phyloP scores from a whole-genome alignment of 257 asterid genomes.

The Solanum bulbocastanum region DNA sequence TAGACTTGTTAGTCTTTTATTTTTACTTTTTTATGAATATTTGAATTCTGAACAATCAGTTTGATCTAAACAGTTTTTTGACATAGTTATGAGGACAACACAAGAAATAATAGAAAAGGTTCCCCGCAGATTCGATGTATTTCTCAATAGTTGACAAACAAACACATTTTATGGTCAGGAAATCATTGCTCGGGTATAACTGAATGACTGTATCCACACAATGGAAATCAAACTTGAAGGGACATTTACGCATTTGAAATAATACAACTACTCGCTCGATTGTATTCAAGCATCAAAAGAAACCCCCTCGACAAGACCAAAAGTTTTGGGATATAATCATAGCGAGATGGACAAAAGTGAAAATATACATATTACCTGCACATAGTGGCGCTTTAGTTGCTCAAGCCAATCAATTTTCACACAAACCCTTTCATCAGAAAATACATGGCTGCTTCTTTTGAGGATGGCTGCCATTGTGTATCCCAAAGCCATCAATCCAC shows the following conservation, averaged over 20 bases:
- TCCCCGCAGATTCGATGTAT: neutral
- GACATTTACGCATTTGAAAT: neutral
- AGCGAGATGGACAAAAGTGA: neutral
- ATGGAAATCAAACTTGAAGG: neutral
- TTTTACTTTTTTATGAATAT: neutral
- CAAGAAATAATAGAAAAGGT: neutral
- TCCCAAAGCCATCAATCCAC: slow-evolving; percentile 98
- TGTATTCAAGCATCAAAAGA: neutral
- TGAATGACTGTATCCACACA: neutral
- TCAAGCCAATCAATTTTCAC: slow-evolving; percentile 92
- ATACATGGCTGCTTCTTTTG: slow-evolving; percentile 85
- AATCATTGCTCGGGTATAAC: neutral
- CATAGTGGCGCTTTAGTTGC: slow-evolving; percentile 81
- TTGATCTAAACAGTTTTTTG: neutral
- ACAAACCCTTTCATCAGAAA: slow-evolving; percentile 73
- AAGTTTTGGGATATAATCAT: neutral
- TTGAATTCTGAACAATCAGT: neutral
- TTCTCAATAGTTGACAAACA: neutral
- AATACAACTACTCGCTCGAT: neutral
- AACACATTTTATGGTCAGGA: neutral
- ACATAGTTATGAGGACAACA: neutral
- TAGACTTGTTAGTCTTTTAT: neutral
- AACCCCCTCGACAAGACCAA: neutral
- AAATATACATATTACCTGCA: slow-evolving; percentile 47
- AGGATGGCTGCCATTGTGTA: slow-evolving; percentile 95